Evolutionary conservation across 2,329 filamentous ascomycete species (phyloP).

Genomic region (Venturia carpophila): DNA sequence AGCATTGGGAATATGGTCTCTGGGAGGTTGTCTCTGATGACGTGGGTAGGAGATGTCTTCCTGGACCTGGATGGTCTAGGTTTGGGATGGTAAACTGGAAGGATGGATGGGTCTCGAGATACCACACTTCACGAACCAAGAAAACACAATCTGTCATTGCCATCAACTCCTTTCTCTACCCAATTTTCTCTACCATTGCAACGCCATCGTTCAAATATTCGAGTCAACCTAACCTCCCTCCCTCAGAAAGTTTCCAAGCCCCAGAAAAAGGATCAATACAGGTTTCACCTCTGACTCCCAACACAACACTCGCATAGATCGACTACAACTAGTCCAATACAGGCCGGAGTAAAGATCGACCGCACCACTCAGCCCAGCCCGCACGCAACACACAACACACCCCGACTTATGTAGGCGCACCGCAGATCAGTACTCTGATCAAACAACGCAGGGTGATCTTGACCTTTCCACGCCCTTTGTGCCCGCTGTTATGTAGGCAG

Average conservation of each 20-base stretch:
- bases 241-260: no score
- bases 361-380: not conserved
- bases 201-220: no score
- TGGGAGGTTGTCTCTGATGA: not conserved
- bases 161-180: not conserved
- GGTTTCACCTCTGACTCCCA: not conserved
- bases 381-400: not conserved
- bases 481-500: no score
- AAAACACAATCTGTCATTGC: not conserved
- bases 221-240: no score
- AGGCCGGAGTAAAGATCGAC: not conserved
- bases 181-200: not conserved
- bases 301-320: not conserved
- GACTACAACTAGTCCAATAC: not conserved
- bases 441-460: no score
- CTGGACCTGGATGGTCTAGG: not conserved
- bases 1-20: slow-evolving; percentile 10
- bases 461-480: no score
- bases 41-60: not conserved
- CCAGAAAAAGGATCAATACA: no score
- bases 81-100: not conserved
- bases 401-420: no score
- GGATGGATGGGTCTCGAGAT: not conserved
- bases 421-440: no score
- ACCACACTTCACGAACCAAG: not conserved